Evolutionary conservation across 2,329 filamentous ascomycete species (phyloP).

Genomic region (Alternaria sp.): DNA sequence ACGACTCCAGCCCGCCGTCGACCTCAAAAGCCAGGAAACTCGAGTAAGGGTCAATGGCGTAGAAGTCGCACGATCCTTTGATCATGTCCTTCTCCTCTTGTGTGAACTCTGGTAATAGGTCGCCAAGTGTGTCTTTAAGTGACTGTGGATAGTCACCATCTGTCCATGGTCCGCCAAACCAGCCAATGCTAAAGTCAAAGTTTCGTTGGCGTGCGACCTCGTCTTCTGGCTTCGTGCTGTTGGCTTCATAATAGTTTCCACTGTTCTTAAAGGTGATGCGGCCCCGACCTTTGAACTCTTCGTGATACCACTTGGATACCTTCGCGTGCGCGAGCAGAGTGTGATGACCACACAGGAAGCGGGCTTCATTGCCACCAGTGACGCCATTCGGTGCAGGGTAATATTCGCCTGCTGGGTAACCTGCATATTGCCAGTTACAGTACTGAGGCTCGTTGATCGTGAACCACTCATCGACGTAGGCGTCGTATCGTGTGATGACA

Average conservation of each 20-base stretch:
- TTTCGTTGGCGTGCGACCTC: constrained; percentile 50
- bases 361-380: constrained; percentile 51
- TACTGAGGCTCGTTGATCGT: constrained; percentile 57
- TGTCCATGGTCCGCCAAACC: constrained; percentile 59
- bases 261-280: constrained; percentile 57
- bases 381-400: constrained; percentile 58
- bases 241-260: constrained; percentile 54
- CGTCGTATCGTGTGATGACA: constrained; percentile 53
- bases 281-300: constrained; percentile 55
- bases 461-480: constrained; percentile 53
- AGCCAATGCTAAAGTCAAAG: constrained; percentile 55
- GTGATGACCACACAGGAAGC: constrained; percentile 57
- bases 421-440: constrained; percentile 60
- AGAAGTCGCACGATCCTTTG: constrained; percentile 57
- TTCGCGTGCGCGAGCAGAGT: constrained; percentile 56
- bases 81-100: constrained; percentile 53
- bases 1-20: constrained; percentile 49
- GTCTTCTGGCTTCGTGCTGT: constrained; percentile 49
- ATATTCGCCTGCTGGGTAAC: constrained; percentile 56
- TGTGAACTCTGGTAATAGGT: constrained; percentile 51
- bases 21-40: constrained; percentile 45
- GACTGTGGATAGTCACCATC: constrained; percentile 55
- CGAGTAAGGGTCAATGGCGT: constrained; percentile 52
- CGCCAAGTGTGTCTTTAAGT: constrained; percentile 53
- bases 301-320: constrained; percentile 57